phyloP scores from a whole-genome alignment of 176 grass and related monocot species.

The Zizania latifolia region DNA sequence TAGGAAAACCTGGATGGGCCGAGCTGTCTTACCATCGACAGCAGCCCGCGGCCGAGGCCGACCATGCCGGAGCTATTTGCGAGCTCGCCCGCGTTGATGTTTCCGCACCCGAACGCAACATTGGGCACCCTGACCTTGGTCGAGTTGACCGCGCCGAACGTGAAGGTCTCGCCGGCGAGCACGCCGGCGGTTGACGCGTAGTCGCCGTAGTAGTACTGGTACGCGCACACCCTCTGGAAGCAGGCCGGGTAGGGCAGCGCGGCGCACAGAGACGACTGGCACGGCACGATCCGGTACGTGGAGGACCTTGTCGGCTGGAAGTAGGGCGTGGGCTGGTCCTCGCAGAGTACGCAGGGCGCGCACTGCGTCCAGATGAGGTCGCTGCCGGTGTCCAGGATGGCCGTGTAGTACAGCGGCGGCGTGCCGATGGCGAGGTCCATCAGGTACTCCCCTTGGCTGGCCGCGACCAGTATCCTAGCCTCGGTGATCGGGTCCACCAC shows the following conservation, averaged over 20 bases:
- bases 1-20: constrained; percentile 46
- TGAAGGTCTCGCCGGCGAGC: constrained; percentile 39
- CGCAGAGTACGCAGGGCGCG: constrained; percentile 34
- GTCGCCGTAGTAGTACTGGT: constrained; percentile 45
- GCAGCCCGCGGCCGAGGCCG: constrained; percentile 35
- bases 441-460: constrained; percentile 30
- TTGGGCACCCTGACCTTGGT: neutral
- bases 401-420: constrained; percentile 21
- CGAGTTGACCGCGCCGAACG: constrained; percentile 22
- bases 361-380: constrained; percentile 74
- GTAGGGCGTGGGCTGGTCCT: constrained; percentile 35
- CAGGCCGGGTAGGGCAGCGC: constrained; percentile 12
- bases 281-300: constrained; percentile 22
- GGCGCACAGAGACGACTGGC: constrained; percentile 14
- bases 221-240: constrained; percentile 25
- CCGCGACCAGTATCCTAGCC: constrained; percentile 3
- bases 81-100: neutral
- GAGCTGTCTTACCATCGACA: constrained; percentile 46
- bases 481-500: neutral
- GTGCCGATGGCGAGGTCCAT: constrained; percentile 39
- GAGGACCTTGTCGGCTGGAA: neutral
- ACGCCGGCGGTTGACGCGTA: constrained; percentile 32
- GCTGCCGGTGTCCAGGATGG: constrained; percentile 53
- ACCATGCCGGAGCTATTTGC: constrained; percentile 41
- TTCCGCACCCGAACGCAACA: constrained; percentile 39